Evolutionary conservation across 139 green algal genomes (phyloP).

Genomic region (Micractinium sp.): DNA sequence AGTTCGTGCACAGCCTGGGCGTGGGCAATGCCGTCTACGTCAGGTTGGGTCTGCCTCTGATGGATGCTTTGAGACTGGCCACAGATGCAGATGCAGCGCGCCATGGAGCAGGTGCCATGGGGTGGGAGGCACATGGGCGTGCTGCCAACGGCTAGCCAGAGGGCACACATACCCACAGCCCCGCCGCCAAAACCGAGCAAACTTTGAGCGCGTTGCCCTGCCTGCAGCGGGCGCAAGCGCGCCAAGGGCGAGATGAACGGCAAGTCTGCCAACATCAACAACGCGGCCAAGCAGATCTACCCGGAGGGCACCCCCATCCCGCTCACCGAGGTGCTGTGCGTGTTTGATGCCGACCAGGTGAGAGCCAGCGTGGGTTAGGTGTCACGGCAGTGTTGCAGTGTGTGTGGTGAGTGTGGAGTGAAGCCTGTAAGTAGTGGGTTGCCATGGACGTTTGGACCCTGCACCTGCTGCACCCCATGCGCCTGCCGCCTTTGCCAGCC

Average conservation of each 20-base stretch:
- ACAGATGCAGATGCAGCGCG: no score
- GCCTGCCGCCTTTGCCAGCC: neutral
- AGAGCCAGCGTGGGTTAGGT: neutral
- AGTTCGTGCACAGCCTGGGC: constrained; percentile 47
- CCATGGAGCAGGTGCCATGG: no score
- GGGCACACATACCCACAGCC: no score
- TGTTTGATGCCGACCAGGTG: constrained; percentile 84
- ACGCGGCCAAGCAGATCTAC: constrained; percentile 66
- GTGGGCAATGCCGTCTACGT: constrained; percentile 70
- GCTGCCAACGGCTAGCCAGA: no score
- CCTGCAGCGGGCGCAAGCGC: constrained; percentile 62
- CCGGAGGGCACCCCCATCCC: constrained; percentile 57
- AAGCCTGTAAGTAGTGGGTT: neutral
- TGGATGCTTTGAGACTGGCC: no score
- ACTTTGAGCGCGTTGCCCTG: neutral
- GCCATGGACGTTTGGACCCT: no score
- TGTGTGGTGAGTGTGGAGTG: neutral
- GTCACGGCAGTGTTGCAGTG: no score
- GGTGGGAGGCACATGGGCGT: neutral
- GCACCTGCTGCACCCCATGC: no score
- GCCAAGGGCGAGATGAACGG: constrained; percentile 77
- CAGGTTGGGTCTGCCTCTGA: constrained; percentile 41
- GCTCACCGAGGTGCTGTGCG: constrained; percentile 69
- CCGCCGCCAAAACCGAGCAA: no score
- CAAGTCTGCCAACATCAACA: constrained; percentile 87